Conservation (phyloP, 106 monocot genomes). For the Dendrobium catenatum region DNA sequence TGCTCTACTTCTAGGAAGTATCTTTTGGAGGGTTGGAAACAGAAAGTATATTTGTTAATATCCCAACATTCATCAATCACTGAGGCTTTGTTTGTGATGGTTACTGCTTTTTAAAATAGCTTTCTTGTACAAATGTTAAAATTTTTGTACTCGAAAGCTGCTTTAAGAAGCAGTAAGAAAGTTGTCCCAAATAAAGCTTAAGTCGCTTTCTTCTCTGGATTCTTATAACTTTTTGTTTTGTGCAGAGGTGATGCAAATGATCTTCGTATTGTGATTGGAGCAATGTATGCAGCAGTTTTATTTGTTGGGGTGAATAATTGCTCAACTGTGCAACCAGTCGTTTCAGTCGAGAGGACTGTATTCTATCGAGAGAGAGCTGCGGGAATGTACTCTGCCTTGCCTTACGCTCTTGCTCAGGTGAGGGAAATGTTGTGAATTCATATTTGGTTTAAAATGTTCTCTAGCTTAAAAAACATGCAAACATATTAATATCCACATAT, state of each 20-base stretch:
- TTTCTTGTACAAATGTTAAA: no score
- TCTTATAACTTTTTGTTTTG: not conserved
- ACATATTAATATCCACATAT: no score
- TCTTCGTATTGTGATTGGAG: slow-evolving; percentile 49
- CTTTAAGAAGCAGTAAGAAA: no score
- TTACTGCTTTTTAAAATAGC: no score
- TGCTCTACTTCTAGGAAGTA: slow-evolving; percentile 53
- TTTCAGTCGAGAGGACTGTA: slow-evolving; percentile 66
- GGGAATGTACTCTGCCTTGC: slow-evolving; percentile 76
- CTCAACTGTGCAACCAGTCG: slow-evolving; percentile 58
- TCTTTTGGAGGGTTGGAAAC: slow-evolving; percentile 63
- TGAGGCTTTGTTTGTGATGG: no score
- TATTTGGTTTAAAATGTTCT: no score
- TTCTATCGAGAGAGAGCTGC: slow-evolving; percentile 85
- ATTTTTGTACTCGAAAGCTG: no score
- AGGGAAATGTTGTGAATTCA: not conserved
- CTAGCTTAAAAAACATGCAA: no score
- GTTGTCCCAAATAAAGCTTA: no score
- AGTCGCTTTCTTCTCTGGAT: not conserved
- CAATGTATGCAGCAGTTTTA: slow-evolving; percentile 51
- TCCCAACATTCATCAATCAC: not conserved
- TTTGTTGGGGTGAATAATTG: slow-evolving; percentile 70
- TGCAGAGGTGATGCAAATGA: slow-evolving; percentile 51
- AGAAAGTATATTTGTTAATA: slow-evolving; percentile 28
- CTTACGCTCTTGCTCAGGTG: slow-evolving; percentile 87